phyloP scores from a whole-genome alignment of 768 basidiomycete genomes.

The Inosperma sp. region DNA sequence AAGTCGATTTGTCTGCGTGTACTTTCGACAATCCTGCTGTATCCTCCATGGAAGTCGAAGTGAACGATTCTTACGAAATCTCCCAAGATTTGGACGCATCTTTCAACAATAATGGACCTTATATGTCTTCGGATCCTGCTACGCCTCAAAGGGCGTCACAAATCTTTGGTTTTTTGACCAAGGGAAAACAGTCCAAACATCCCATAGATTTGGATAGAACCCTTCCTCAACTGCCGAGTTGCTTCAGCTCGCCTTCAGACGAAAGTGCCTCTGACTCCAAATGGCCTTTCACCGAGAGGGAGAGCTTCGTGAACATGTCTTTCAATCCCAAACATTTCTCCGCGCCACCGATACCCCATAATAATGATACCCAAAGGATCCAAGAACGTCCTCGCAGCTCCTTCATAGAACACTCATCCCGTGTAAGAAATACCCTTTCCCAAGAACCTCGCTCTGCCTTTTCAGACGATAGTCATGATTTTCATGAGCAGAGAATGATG shows the following conservation, averaged over 20 bases:
- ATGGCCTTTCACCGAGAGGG: conserved; percentile 28
- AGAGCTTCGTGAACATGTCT: conserved; percentile 12
- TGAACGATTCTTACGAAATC: conserved; percentile 49
- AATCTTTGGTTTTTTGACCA: conserved; percentile 68
- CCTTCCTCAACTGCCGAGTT: conserved; percentile 37
- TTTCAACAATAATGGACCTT: conserved; percentile 26
- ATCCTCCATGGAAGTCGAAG: conserved; percentile 74
- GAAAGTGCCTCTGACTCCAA: conserved; percentile 13
- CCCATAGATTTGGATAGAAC: conserved; percentile 34
- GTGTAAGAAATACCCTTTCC: neutral
- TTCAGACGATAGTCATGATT: conserved; percentile 23
- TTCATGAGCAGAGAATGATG: neutral
- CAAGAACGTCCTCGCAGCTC: conserved; percentile 12
- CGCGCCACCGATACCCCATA: conserved; percentile 14
- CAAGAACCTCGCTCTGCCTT: conserved; percentile 18
- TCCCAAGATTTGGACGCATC: conserved; percentile 25
- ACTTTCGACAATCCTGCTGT: conserved; percentile 47
- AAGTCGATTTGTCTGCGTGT: conserved; percentile 43
- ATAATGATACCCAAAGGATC: conserved; percentile 14
- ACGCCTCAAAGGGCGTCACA: conserved; percentile 70
- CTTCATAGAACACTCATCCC: conserved; percentile 13
- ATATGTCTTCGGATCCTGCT: conserved; percentile 35
- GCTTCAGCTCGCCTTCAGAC: conserved; percentile 39
- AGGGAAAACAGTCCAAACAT: conserved; percentile 33
- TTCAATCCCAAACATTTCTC: conserved; percentile 16